Percentiles rank a stretch among this genome's conserved stretches.
These are phyloP conservation scores for Umbilicus rupestris DNA, from an alignment of 164 flowering plant species.

Conservation along the genomic window DNA sequence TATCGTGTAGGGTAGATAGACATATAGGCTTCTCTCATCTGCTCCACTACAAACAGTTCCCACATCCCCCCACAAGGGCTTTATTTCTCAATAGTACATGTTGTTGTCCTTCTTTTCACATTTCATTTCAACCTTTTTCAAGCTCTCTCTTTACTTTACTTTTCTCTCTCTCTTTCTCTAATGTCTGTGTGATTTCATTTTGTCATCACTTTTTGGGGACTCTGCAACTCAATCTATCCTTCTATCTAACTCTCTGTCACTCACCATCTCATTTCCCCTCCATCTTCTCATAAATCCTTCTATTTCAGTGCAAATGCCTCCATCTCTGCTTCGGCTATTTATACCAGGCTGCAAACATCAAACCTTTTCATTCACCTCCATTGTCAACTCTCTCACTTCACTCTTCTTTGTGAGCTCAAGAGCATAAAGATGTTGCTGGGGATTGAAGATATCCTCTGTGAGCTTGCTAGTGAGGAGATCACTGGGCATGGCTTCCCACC, in stretches of 20 bases:
- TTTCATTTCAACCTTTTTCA: not conserved
- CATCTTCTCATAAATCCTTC: not conserved
- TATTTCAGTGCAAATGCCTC: conserved; percentile 1
- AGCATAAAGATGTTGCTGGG: not conserved
- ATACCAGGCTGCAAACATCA: not conserved
- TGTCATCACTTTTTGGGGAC: not conserved
- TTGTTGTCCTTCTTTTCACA: not conserved
- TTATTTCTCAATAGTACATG: not conserved
- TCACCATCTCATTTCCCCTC: not conserved
- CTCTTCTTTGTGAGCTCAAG: too few relatives aligned
- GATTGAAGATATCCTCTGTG: not conserved
- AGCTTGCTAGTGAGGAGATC: not conserved
- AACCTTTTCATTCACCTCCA: not conserved
- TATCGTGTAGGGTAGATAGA: not conserved
- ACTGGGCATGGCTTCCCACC: conserved; percentile 61
- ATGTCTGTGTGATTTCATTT: not conserved
- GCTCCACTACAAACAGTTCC: not conserved
- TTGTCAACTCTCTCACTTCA: not conserved
- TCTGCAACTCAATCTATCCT: not conserved
- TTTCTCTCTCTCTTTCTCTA: too few relatives aligned
- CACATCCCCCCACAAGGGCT: conserved; percentile 1
- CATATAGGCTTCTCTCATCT: too few relatives aligned
- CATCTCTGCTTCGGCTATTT: not conserved
- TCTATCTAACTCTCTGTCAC: not conserved
- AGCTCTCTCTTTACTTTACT: not conserved